Conservation (phyloP, 176 grass and related monocot species). For the Otatea glauca region DNA sequence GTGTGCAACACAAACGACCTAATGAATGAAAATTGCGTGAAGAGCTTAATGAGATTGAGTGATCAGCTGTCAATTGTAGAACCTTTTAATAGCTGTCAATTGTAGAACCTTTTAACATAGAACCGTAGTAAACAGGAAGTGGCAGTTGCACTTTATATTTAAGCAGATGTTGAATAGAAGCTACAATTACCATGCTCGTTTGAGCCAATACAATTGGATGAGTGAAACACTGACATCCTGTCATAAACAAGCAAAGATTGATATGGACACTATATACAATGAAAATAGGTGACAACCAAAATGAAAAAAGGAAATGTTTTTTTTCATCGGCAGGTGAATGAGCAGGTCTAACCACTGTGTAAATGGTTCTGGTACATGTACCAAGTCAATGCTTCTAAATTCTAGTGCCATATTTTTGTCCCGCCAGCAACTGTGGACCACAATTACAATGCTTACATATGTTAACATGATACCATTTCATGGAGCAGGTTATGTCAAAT, state of each 20-base stretch:
- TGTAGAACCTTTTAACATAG: too few species aligned
- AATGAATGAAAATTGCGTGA: neutral
- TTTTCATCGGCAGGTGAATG: neutral
- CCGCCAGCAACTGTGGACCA: neutral
- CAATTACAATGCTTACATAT: neutral
- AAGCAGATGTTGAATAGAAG: neutral
- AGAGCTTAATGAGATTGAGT: too few species aligned
- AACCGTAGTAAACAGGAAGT: neutral
- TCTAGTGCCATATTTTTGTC: neutral
- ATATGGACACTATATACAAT: neutral
- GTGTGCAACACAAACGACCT: neutral
- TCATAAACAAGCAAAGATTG: neutral
- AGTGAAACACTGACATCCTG: neutral
- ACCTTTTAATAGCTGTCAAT: too few species aligned
- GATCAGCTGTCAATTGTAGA: neutral
- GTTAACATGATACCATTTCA: neutral
- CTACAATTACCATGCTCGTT: neutral
- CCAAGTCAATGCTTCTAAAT: neutral
- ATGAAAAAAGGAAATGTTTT: neutral
- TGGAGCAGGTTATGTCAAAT: neutral
- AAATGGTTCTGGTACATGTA: neutral
- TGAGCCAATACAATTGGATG: neutral
- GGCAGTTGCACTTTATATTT: neutral
- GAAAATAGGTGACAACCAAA: neutral
- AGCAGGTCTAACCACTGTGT: neutral